These are phyloP conservation scores for barrel medic (Medicago truncatula) DNA, from an alignment of 306 rosid genomes.

Conservation along the genomic window DNA sequence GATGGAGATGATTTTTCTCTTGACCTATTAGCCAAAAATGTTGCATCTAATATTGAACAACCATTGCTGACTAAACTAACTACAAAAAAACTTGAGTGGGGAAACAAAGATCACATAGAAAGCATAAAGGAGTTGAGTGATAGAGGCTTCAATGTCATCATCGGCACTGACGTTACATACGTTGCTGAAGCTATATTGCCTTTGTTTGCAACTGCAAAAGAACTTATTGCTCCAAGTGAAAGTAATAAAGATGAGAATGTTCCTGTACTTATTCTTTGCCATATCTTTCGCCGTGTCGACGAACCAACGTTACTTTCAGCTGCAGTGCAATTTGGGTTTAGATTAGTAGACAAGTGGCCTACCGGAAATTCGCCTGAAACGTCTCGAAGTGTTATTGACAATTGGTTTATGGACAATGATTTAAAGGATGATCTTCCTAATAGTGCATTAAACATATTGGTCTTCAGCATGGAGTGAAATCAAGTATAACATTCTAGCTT, in stretches of 20 bases:
- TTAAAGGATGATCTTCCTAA: constrained; percentile 54
- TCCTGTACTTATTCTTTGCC: constrained; percentile 76
- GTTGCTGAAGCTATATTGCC: constrained; percentile 79
- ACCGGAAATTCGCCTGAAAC: constrained; percentile 42
- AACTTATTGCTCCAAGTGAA: constrained; percentile 55
- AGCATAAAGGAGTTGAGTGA: constrained; percentile 58
- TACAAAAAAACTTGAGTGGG: constrained; percentile 70
- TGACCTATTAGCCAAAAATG: constrained; percentile 64
- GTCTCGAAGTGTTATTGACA: constrained; percentile 50
- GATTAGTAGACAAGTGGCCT: constrained; percentile 76
- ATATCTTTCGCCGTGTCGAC: constrained; percentile 73
- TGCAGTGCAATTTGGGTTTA: constrained; percentile 66
- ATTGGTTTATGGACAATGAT: constrained; percentile 67
- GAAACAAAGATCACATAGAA: constrained; percentile 68
- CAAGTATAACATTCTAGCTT: constrained; percentile 27
- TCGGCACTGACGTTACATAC: constrained; percentile 90
- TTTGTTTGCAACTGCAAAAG: constrained; percentile 79
- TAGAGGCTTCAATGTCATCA: constrained; percentile 73
- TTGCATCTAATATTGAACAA: constrained; percentile 63
- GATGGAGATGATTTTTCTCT: constrained; percentile 84
- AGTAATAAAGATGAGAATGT: constrained; percentile 38
- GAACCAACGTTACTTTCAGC: constrained; percentile 77
- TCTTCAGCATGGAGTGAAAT: constrained; percentile 57
- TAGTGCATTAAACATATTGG: constrained; percentile 69
- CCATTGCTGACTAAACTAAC: constrained; percentile 53